Evolutionary conservation across 495 filamentous ascomycete species (phyloP).

Genomic region (Podospora conica): DNA sequence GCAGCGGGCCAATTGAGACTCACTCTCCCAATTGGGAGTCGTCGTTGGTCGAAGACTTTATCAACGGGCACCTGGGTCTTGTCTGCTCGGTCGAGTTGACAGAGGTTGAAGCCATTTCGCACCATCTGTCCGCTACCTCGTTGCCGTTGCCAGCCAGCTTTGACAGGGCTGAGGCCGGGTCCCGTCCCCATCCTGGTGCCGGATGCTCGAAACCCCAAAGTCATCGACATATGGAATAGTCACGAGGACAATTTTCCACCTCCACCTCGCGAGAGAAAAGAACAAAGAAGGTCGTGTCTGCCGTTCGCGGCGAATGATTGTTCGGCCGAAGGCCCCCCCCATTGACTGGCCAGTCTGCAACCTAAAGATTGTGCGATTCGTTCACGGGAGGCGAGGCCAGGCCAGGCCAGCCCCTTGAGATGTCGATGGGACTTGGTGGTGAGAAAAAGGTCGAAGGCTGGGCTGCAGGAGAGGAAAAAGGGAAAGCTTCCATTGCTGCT

Average conservation of each 20-base stretch:
- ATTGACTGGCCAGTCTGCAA: not conserved
- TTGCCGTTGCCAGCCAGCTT: not conserved
- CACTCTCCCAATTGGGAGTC: not conserved
- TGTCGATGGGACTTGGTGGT: not conserved
- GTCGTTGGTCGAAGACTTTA: not conserved
- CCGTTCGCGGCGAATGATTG: not conserved
- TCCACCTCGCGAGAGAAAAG: not conserved
- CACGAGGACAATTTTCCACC: not conserved
- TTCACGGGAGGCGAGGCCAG: not conserved
- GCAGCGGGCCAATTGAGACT: not conserved
- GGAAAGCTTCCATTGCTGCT: not conserved
- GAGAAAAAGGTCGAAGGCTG: not conserved
- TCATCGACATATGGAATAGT: not conserved
- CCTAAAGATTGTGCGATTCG: not conserved
- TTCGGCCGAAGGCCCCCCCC: not conserved
- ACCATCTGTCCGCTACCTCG: not conserved
- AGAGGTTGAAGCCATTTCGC: not conserved
- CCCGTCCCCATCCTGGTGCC: not conserved
- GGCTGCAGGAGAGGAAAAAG: not conserved
- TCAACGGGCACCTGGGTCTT: not conserved
- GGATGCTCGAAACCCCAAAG: not conserved
- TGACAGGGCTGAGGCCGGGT: not conserved
- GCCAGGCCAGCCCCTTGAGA: not conserved
- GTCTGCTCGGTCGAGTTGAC: not conserved
- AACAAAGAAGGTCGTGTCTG: not conserved